Percentiles rank a stretch among this genome's conserved stretches.
These are phyloP conservation scores for Xerocomus minutiporus DNA, from an alignment of 1,284 basidiomycete genomes.

Conservation along the genomic window DNA sequence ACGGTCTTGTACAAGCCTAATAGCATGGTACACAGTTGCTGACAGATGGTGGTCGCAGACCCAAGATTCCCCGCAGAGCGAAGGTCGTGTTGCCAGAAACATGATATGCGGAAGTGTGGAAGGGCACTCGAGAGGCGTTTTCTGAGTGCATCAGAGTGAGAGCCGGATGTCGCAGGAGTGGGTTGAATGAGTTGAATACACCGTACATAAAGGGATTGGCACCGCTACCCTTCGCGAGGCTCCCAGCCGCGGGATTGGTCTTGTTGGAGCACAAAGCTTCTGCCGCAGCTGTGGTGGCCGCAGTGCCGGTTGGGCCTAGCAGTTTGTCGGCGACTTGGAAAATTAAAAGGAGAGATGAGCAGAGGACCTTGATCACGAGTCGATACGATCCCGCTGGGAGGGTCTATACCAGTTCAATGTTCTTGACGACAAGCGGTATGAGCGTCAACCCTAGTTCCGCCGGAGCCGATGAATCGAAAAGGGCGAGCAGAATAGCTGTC, in stretches of 20 bases:
- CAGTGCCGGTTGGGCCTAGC: slow-evolving; percentile 1
- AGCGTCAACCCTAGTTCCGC: not conserved
- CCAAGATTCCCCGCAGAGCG: slow-evolving; percentile 82
- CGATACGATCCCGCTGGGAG: too few species aligned
- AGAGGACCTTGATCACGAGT: too few species aligned
- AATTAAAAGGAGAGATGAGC: too few species aligned
- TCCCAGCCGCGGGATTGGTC: slow-evolving; percentile 59
- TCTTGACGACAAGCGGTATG: too few species aligned
- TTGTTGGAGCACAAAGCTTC: slow-evolving; percentile 46
- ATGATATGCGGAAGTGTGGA: slow-evolving; percentile 70
- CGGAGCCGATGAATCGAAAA: slow-evolving; percentile 21
- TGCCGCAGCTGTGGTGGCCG: slow-evolving; percentile 7
- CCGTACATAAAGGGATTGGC: slow-evolving; percentile 66
- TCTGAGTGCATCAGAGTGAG: slow-evolving; percentile 36
- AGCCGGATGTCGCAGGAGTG: slow-evolving; percentile 30
- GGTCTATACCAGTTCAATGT: too few species aligned
- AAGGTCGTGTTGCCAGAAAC: slow-evolving; percentile 97
- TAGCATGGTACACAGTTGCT: slow-evolving; percentile 80
- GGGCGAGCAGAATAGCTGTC: slow-evolving; percentile 4
- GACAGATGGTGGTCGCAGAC: slow-evolving; percentile 50
- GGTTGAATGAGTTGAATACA: slow-evolving; percentile 72
- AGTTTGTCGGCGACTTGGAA: slow-evolving; percentile 45
- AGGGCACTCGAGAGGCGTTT: slow-evolving; percentile 27
- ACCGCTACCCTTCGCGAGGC: slow-evolving; percentile 60
- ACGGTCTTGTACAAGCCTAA: slow-evolving; percentile 77